Conservation (phyloP, 192 early-diverging fungal genomes). For the Coemansia sp. region DNA sequence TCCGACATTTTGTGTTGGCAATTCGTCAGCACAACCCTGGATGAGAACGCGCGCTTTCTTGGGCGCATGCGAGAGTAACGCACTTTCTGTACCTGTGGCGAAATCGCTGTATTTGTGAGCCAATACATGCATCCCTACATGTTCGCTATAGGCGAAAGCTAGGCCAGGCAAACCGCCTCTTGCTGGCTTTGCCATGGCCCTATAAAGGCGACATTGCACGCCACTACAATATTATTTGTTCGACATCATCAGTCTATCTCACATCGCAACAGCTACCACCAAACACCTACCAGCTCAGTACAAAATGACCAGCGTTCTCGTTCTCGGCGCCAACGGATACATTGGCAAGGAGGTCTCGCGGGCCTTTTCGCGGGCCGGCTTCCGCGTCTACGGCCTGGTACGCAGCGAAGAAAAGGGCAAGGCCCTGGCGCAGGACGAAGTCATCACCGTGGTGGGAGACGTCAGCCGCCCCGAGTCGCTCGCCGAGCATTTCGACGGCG, state of each 20-base stretch:
- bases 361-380: constrained; percentile 9
- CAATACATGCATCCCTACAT: background rate
- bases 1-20: no score
- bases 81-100: no score
- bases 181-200: background rate
- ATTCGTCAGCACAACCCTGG: no score
- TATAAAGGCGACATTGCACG: background rate
- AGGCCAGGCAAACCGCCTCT: no score
- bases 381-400: constrained; percentile 2
- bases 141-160: no score
- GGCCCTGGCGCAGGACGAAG: background rate
- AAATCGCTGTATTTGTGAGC: background rate
- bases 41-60: no score
- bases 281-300: background rate
- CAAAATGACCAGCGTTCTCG: constrained; percentile 12
- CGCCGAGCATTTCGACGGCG: background rate
- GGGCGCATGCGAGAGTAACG: no score
- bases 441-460: constrained; percentile 1
- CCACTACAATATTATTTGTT: no score
- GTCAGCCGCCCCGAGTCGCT: background rate
- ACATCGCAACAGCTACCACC: no score
- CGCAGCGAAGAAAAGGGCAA: constrained; percentile 3
- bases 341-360: constrained; percentile 12
- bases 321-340: constrained; percentile 12
- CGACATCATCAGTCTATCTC: no score